These are phyloP conservation scores for Crepidotus variabilis DNA, from an alignment of 768 basidiomycete genomes.

Conservation along the genomic window DNA sequence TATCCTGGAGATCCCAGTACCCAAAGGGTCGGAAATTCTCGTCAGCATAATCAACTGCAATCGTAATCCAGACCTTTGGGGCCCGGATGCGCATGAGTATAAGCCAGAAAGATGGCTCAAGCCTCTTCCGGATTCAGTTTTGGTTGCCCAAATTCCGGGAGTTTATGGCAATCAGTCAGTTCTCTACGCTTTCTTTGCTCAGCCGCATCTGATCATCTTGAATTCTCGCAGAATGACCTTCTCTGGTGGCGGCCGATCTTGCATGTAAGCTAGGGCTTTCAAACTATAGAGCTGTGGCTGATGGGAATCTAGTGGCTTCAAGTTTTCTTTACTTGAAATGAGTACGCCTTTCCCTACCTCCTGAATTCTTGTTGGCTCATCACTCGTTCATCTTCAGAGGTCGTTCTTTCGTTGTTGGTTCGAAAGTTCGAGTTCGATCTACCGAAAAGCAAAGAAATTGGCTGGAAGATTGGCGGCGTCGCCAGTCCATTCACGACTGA, in stretches of 20 bases:
- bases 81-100: constrained; percentile 30
- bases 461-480: neutral
- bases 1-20: constrained; percentile 31
- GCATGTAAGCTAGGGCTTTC: constrained; percentile 6
- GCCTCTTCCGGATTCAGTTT: constrained; percentile 27
- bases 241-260: constrained; percentile 9
- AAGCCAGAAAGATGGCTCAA: constrained; percentile 36
- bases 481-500: neutral
- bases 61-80: constrained; percentile 28
- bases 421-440: constrained; percentile 6
- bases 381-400: neutral
- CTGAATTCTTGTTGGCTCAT: neutral
- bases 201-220: neutral
- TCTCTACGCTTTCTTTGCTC: neutral
- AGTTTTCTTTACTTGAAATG: constrained; percentile 51
- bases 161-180: constrained; percentile 14
- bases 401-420: constrained; percentile 9
- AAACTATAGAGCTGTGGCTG: neutral
- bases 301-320: constrained; percentile 38
- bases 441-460: constrained; percentile 1
- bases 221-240: constrained; percentile 10
- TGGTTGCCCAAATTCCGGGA: constrained; percentile 13
- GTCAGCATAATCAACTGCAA: constrained; percentile 29
- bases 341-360: constrained; percentile 29
- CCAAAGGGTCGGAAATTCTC: constrained; percentile 34